Evolutionary conservation across 805 yeast species (phyloP), one percentile per base, ranked within the genome.

Genomic region (Lachancea nothofagi): DNA sequence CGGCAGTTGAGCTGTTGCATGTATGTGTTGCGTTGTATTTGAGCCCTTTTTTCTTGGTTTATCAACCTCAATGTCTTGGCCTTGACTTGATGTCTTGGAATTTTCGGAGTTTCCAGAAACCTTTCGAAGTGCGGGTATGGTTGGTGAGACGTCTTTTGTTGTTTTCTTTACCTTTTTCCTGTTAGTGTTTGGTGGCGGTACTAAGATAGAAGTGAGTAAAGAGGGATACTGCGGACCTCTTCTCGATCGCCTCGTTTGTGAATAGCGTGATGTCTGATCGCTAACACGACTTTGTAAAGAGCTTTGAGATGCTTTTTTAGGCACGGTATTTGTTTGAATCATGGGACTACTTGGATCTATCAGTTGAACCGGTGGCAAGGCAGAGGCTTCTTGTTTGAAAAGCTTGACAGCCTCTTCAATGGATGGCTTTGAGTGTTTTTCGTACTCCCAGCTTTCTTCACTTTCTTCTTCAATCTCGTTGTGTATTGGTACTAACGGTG

Each of bases 371-470:
- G 40, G 33, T 17, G 29, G 34, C 18, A 48, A 44, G 9, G 33
- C 35, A 2, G 35, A 31, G 32, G 45, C 51, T 27, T 55, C 58
- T 17, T 41, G 39, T 37, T 44, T 52, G 21, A 55, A 41, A 4
- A 48, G 34, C 26, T 46, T 39, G 1, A 53, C 59, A 5, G 62
- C 62, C 26, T 55, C 53, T 23, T 53, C 60, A 15, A 57, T 47
- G 24, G 47, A 46, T 8, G 57, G 56, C 21, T 47, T 55, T 12
- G 44, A 29, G 5, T 49, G 42, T 7, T 43, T 44, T 14, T 44
- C 41, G 31, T 46, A 42, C 10, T 33, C 43, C 12, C 15, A 31
- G 27, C 29, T 31, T 4, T 24, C 39, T 3, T 27, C 41, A 17
- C 21, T 35, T 25, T 14, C 38, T 22, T 43, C 46, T 2, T 9